Evolutionary conservation across 768 basidiomycete genomes (phyloP).

Genomic region (Leccinum obscurum): DNA sequence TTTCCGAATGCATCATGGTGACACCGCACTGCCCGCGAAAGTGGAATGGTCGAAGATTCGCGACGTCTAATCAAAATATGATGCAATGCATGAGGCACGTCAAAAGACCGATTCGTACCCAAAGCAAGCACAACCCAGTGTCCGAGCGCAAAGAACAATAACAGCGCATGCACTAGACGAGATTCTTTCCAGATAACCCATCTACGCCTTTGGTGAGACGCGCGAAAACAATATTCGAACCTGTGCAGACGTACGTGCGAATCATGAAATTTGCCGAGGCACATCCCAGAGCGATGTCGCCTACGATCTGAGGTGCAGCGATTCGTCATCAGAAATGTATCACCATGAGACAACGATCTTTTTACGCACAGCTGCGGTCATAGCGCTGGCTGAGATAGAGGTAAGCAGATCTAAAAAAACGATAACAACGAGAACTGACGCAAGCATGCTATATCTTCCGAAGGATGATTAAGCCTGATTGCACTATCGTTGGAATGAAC

Average conservation of each 20-base stretch:
- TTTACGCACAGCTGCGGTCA: conserved; percentile 16
- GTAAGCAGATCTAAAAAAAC: not conserved
- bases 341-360: not conserved
- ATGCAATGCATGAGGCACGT: not conserved
- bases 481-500: conserved; percentile 9
- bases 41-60: not conserved
- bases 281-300: conserved; percentile 17
- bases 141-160: conserved; percentile 13
- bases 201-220: conserved; percentile 12
- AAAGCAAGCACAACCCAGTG: conserved; percentile 27
- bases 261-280: conserved; percentile 30
- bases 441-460: conserved; percentile 6
- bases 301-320: conserved; percentile 10
- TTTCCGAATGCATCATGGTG: not conserved
- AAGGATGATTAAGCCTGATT: not conserved
- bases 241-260: conserved; percentile 24
- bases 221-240: not conserved
- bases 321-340: not conserved
- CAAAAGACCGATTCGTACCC: conserved; percentile 1
- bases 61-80: conserved; percentile 14
- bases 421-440: conserved; percentile 15
- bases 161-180: conserved; percentile 14
- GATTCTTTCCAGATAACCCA: conserved; percentile 30
- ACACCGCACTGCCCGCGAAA: not conserved
- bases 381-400: conserved; percentile 5